Conservation (phyloP, 139 green algal species). For the Chlamydomonas sp. region DNA sequence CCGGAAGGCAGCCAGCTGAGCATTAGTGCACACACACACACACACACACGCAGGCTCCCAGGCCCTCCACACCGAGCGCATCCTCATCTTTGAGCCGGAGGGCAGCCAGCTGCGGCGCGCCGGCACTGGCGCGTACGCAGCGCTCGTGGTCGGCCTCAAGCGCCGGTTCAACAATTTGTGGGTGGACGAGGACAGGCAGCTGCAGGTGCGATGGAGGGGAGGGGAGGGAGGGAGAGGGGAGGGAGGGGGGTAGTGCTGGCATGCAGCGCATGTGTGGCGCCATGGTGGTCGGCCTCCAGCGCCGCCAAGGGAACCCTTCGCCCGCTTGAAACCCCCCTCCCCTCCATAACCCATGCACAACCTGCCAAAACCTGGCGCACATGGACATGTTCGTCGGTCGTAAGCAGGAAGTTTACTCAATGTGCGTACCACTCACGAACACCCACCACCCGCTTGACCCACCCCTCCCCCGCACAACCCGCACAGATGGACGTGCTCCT, state of each 20-base stretch:
- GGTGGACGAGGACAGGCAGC: conserved; percentile 44
- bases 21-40: too few relatives aligned
- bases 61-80: conserved; percentile 79
- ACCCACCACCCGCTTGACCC: not conserved
- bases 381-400: not conserved
- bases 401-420: not conserved
- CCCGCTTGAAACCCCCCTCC: too few relatives aligned
- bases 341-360: not conserved
- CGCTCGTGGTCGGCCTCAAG: conserved; percentile 34
- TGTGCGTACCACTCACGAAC: not conserved
- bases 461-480: not conserved
- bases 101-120: conserved; percentile 39
- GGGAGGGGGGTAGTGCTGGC: not conserved
- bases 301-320: too few relatives aligned
- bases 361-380: not conserved
- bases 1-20: too few relatives aligned
- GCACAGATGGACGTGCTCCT: not conserved
- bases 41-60: conserved; percentile 16
- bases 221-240: not conserved
- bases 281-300: too few relatives aligned
- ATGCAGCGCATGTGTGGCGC: not conserved
- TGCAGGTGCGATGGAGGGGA: conserved; percentile 26
- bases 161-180: conserved; percentile 55
- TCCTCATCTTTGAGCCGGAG: conserved; percentile 72
- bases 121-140: conserved; percentile 37